Percentiles rank a stretch among this genome's conserved stretches.
Evolutionary conservation across 164 flowering plant species (phyloP).

Genomic region (Paratinospora sagittata): DNA sequence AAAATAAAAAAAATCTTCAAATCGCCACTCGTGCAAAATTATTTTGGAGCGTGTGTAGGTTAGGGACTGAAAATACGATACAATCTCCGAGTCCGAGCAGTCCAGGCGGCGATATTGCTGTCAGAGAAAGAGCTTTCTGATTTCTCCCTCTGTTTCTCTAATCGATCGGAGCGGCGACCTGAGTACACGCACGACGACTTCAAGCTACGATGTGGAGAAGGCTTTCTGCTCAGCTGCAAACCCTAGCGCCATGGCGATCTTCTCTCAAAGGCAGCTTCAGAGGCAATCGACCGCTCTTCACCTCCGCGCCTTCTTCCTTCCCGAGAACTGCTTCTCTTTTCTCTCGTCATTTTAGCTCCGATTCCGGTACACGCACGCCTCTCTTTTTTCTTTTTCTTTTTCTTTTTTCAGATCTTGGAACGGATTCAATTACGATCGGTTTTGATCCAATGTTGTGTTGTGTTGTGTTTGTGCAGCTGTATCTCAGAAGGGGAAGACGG

Average conservation of each 20-base stretch:
- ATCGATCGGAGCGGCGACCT: conserved; percentile 19
- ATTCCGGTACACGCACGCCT: conserved; percentile 20
- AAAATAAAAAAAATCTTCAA: no score
- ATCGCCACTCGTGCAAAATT: neutral
- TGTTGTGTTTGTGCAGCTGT: conserved; percentile 4
- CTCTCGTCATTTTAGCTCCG: conserved; percentile 34
- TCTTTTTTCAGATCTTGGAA: neutral
- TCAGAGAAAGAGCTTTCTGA: no score
- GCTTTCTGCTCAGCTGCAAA: conserved; percentile 38
- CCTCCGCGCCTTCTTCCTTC: conserved; percentile 15
- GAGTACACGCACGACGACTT: conserved; percentile 1
- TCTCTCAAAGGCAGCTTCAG: conserved; percentile 14
- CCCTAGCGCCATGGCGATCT: conserved; percentile 38
- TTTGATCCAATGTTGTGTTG: neutral
- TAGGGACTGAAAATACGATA: neutral
- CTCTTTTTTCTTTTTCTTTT: no score
- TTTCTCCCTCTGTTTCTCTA: neutral
- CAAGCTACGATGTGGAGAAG: conserved; percentile 56
- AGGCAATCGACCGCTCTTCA: conserved; percentile 13
- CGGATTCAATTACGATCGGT: neutral
- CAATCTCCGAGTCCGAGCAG: neutral
- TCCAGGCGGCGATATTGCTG: neutral
- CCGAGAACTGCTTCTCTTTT: conserved; percentile 28
- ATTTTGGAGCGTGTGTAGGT: neutral
- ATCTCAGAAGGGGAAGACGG: conserved; percentile 39